Conservation (phyloP, 2,329 filamentous ascomycete species). For the Neocucurbitaria cava region DNA sequence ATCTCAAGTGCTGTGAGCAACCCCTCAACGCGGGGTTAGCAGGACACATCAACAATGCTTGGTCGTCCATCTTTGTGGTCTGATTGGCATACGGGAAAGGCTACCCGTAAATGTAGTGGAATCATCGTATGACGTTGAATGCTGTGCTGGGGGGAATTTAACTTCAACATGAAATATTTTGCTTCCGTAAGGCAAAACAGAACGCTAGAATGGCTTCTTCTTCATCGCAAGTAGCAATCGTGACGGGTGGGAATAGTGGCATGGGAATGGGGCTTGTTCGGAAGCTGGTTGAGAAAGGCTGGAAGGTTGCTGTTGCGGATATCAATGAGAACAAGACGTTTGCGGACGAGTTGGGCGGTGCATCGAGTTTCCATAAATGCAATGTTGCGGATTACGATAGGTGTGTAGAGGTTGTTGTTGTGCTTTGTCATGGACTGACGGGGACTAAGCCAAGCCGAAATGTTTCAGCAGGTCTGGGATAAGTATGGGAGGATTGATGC, state of each 20-base stretch:
- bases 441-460: constrained; percentile 51
- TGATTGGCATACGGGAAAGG: not conserved
- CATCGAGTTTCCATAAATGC: constrained; percentile 25
- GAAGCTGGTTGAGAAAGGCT: constrained; percentile 28
- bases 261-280: constrained; percentile 32
- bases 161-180: too few relatives aligned
- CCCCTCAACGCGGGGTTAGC: not conserved
- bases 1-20: not conserved
- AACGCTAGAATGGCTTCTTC: constrained; percentile 18
- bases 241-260: constrained; percentile 37
- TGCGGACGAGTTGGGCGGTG: constrained; percentile 34
- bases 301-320: constrained; percentile 40
- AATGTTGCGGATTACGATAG: constrained; percentile 39
- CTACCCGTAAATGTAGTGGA: not conserved
- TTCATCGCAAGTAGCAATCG: constrained; percentile 30
- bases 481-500: constrained; percentile 58
- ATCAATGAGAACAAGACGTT: constrained; percentile 31
- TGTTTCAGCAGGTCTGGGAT: constrained; percentile 54
- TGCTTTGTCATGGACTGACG: not conserved
- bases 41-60: not conserved
- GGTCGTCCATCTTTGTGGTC: not conserved
- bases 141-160: too few relatives aligned
- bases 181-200: not conserved
- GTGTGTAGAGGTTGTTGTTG: constrained; percentile 6
- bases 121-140: not conserved